Evolutionary conservation across 2,329 filamentous ascomycete species (phyloP).

Genomic region (Fusarium ambrosium): DNA sequence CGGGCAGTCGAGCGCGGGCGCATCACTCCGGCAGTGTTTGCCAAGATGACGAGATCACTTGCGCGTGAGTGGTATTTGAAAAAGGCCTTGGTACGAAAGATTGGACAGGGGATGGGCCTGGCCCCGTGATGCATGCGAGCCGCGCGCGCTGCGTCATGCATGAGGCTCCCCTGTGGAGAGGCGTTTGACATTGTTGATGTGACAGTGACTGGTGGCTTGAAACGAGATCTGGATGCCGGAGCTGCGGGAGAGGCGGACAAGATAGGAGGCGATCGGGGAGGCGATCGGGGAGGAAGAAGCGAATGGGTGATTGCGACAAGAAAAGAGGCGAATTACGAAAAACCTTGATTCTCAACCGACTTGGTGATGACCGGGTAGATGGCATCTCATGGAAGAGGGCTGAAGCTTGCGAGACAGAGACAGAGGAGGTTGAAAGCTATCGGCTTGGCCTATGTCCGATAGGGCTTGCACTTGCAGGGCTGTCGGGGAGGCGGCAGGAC

Average conservation of each 20-base stretch:
- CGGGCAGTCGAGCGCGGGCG: slow-evolving; percentile 80
- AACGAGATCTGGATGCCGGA: not conserved
- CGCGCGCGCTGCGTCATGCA: slow-evolving; percentile 10
- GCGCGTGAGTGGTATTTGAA: slow-evolving; percentile 87
- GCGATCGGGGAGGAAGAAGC: not conserved
- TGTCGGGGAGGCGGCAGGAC: not conserved
- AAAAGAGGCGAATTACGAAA: slow-evolving; percentile 18
- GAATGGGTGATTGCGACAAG: slow-evolving; percentile 15
- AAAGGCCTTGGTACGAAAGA: slow-evolving; percentile 84
- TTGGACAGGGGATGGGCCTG: slow-evolving; percentile 81
- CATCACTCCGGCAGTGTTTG: slow-evolving; percentile 79
- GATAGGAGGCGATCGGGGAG: not conserved
- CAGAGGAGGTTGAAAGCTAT: slow-evolving; percentile 15
- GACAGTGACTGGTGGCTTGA: slow-evolving; percentile 12
- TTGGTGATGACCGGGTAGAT: slow-evolving; percentile 15
- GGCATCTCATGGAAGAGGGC: slow-evolving; percentile 14
- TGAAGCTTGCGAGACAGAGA: slow-evolving; percentile 8
- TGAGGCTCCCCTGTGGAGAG: slow-evolving; percentile 12
- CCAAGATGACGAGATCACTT: slow-evolving; percentile 80
- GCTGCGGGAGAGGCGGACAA: slow-evolving; percentile 11
- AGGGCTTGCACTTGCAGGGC: not conserved
- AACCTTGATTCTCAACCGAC: slow-evolving; percentile 19
- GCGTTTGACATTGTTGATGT: slow-evolving; percentile 37
- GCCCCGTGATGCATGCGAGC: slow-evolving; percentile 42
- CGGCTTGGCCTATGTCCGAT: not conserved